Evolutionary conservation across 371 early-diverging fungal genomes (phyloP).

Genomic region (Nematocida minor): DNA sequence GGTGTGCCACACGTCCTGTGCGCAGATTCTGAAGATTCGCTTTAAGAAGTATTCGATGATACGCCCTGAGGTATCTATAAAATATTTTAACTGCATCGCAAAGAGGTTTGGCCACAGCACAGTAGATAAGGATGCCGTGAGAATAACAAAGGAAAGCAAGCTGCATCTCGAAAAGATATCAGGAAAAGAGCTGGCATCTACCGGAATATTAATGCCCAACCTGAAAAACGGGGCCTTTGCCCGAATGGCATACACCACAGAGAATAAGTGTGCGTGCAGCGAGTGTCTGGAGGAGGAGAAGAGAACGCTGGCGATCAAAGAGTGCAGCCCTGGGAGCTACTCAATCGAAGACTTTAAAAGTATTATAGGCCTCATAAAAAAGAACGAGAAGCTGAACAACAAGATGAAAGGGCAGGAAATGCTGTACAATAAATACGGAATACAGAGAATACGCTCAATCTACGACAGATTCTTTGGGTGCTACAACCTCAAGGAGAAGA

Average conservation of each 20-base stretch:
- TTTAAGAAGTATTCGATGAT: background rate
- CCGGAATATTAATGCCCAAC: slow-evolving; percentile 29
- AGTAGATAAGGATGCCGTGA: background rate
- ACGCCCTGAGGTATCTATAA: slow-evolving; percentile 26
- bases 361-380: background rate
- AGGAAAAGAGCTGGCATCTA: background rate
- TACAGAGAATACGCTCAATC: background rate
- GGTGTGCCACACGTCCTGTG: slow-evolving; percentile 34
- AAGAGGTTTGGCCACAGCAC: slow-evolving; percentile 5
- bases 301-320: background rate
- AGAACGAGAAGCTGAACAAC: slow-evolving; percentile 15
- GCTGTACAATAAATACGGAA: slow-evolving; percentile 27
- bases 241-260: background rate
- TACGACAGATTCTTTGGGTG: slow-evolving; percentile 44
- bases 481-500: slow-evolving; percentile 30
- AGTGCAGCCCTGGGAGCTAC: background rate
- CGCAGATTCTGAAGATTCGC: slow-evolving; percentile 9
- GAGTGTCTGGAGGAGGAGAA: background rate
- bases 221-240: background rate
- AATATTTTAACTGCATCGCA: slow-evolving; percentile 18
- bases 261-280: background rate
- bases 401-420: slow-evolving; percentile 24
- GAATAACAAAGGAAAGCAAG: slow-evolving; percentile 18
- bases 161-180: slow-evolving; percentile 3
- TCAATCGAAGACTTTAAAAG: background rate